Percentiles rank a stretch among this genome's conserved stretches.
phyloP scores from a whole-genome alignment of 225 moss, liverwort and hornwort species.

The Takakia lepidozioides region DNA sequence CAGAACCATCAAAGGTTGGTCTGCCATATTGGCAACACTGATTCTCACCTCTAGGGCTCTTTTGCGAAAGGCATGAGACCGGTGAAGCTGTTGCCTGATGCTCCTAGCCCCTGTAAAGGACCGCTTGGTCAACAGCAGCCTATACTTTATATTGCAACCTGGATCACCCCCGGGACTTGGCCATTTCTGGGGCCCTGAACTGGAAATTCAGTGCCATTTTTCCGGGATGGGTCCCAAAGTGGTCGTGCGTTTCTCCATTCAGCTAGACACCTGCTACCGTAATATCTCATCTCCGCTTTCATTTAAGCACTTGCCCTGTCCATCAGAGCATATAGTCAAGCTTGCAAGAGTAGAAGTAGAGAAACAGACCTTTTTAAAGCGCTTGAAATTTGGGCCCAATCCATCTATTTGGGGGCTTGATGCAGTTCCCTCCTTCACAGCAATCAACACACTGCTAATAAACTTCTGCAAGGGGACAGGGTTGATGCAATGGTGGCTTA shows the following conservation, averaged over 20 bases:
- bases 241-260: too few species aligned
- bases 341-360: conserved; percentile 26
- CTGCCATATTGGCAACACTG: background rate
- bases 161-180: too few species aligned
- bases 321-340: conserved; percentile 67
- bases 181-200: too few species aligned
- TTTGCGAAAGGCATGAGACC: conserved; percentile 78
- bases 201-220: too few species aligned
- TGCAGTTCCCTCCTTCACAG: conserved; percentile 22
- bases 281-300: too few species aligned
- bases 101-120: conserved; percentile 23
- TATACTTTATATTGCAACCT: too few species aligned
- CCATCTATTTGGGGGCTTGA: conserved; percentile 17
- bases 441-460: conserved; percentile 39
- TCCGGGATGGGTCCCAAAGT: too few species aligned
- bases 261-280: too few species aligned
- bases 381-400: conserved; percentile 58
- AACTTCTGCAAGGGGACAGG: conserved; percentile 73
- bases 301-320: too few species aligned
- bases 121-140: background rate
- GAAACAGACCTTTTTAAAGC: conserved; percentile 58
- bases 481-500: conserved; percentile 73
- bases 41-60: conserved; percentile 70
- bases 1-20: background rate
- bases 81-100: conserved; percentile 60